Evolutionary conservation across 768 basidiomycete species (phyloP), one percentile per base, ranked within the genome.

Genomic region (Termitomyces sp.): DNA sequence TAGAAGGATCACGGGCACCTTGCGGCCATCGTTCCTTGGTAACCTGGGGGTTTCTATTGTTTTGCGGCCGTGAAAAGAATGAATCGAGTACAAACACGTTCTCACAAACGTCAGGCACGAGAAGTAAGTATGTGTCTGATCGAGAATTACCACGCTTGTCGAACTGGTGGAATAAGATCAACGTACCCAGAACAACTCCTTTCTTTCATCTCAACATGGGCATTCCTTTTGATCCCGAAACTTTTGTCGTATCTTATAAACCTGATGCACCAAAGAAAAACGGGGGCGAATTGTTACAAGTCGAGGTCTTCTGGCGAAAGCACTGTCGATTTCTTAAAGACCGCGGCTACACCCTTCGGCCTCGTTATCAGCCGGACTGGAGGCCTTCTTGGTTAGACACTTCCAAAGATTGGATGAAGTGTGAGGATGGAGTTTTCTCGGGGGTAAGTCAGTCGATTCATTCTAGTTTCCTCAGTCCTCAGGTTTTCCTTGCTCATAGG

Each of bases 291-390:
- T 29, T 53, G 7, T 14, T 32, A 42, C 52, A 42, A 18, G 13
- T 27, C 8, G 52, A 53, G 41, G 37, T 42, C 27, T 53, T 42
- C 31, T 53, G 39, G 52, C 27, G 52, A 29, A 53, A 42, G 24
- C 52, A 53, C 32, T 53, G 52, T 22, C 26, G 51, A n/a, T 55
- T 51, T 18, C 48, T 59, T 43, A 37, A 51, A 37, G 22, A 46
- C 42, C 59, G 39, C 16, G 59, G 59, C 3, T 56, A 56, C 39
- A 56, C 54, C 27, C 57, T 58, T 22, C 37, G 57, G 10, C 46
- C 52, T 18, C 57, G 57, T 13, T 58, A 58, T 46, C 57, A 42
- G 16, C 57, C 57, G 0, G 41, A 46, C 12, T 59, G 59, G 59
- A 34, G 41, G 12, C 47, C 48, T 39, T 55, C 54, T 46, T 51